Percentiles rank a stretch among this genome's conserved stretches.
Evolutionary conservation across 768 basidiomycete species (phyloP).

Genomic region (Tubosaeta sp.): DNA sequence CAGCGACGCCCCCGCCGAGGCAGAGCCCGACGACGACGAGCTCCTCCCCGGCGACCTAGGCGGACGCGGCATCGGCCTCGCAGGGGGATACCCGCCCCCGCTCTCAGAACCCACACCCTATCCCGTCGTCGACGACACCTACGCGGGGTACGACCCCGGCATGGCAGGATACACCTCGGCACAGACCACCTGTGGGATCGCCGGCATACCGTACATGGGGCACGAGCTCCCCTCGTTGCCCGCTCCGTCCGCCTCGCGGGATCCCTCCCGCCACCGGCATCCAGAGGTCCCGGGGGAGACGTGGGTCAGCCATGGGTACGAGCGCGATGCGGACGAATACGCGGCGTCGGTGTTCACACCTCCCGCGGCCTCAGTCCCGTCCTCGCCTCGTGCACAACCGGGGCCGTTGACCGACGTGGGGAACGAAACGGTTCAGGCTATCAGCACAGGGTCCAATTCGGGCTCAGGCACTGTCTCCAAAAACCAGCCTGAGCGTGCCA

Average conservation of each 20-base stretch:
- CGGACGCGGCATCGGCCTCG: conserved; percentile 1
- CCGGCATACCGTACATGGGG: conserved; percentile 4
- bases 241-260: neutral
- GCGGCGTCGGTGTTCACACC: neutral
- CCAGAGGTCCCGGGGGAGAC: neutral
- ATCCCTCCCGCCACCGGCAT: neutral
- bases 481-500: neutral
- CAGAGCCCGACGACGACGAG: neutral
- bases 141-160: conserved; percentile 19
- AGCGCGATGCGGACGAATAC: conserved; percentile 20
- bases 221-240: neutral
- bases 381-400: neutral
- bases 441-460: too few relatives aligned
- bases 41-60: conserved; percentile 4
- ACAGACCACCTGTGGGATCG: conserved; percentile 3
- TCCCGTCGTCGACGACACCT: conserved; percentile 7
- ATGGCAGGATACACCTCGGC: conserved; percentile 19
- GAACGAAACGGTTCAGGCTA: neutral
- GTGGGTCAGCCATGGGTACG: conserved; percentile 14
- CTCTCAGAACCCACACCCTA: neutral
- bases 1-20: neutral
- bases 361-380: neutral
- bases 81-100: neutral
- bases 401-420: neutral
- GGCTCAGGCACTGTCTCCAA: neutral